Evolutionary conservation across 441 rosid genomes (phyloP).

Genomic region (Rhodomyrtus psidioides): DNA sequence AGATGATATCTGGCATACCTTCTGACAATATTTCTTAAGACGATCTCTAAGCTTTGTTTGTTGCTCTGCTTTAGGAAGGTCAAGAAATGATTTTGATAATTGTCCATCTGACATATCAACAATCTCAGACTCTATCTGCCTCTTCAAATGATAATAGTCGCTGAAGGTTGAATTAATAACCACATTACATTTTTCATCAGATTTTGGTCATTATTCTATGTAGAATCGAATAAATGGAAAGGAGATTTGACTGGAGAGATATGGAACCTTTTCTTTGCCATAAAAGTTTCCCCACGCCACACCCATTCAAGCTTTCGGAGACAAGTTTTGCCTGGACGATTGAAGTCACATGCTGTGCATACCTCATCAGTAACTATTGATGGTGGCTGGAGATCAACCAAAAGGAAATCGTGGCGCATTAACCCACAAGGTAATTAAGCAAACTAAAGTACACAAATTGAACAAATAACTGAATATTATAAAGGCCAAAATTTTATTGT

Average conservation of each 20-base stretch:
- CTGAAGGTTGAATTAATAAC: slow-evolving; percentile 34
- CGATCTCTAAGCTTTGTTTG: slow-evolving; percentile 82
- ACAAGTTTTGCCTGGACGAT: slow-evolving; percentile 93
- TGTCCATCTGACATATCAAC: slow-evolving; percentile 59
- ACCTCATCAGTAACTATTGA: slow-evolving; percentile 90
- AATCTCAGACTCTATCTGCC: slow-evolving; percentile 91
- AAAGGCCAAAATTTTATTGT: neutral
- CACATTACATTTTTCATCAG: slow-evolving; percentile 11
- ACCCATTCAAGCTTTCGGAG: slow-evolving; percentile 99
- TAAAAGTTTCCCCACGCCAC: slow-evolving; percentile 97
- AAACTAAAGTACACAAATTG: neutral
- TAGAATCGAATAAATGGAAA: neutral
- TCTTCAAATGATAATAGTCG: slow-evolving; percentile 94
- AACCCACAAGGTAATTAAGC: neutral
- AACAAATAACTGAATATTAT: neutral
- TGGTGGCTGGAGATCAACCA: slow-evolving; percentile 68
- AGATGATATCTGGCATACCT: slow-evolving; percentile 35
- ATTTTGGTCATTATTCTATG: neutral
- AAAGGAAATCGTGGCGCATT: slow-evolving; percentile 4
- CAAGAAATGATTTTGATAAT: slow-evolving; percentile 75
- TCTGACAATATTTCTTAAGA: slow-evolving; percentile 85
- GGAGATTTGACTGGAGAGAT: neutral
- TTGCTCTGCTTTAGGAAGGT: slow-evolving; percentile 83
- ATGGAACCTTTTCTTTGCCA: slow-evolving; percentile 80
- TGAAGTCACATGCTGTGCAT: slow-evolving; percentile 99